phyloP scores from a whole-genome alignment of 768 basidiomycete genomes.

The Galerina marginata region DNA sequence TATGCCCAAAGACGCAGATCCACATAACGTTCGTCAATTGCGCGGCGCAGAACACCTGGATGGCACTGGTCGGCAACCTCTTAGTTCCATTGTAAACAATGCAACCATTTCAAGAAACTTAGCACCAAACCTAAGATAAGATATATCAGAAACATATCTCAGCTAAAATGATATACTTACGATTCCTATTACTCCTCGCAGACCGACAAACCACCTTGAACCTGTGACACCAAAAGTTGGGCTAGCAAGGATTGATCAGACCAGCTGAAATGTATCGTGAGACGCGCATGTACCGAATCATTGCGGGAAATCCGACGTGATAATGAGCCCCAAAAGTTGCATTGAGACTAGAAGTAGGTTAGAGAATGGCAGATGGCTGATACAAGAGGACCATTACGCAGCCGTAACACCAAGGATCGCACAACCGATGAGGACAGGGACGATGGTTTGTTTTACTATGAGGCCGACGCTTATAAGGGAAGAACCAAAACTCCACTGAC shows the following conservation, averaged over 20 bases:
- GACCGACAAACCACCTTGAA: constrained; percentile 17
- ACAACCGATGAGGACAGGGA: constrained; percentile 16
- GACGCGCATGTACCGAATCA: constrained; percentile 17
- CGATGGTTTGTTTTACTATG: constrained; percentile 16
- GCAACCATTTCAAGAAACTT: neutral
- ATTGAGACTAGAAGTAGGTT: constrained; percentile 9
- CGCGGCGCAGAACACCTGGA: constrained; percentile 18
- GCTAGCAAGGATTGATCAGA: neutral
- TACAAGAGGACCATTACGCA: constrained; percentile 2
- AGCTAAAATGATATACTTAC: neutral
- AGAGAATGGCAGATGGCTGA: neutral
- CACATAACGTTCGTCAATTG: constrained; percentile 19
- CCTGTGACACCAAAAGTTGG: constrained; percentile 19
- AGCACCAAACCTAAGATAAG: constrained; percentile 17
- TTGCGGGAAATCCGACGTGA: constrained; percentile 20
- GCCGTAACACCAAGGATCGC: constrained; percentile 13
- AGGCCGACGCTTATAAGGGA: constrained; percentile 20
- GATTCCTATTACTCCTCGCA: constrained; percentile 18
- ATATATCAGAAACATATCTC: neutral
- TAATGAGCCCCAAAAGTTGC: constrained; percentile 21
- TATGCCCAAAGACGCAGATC: constrained; percentile 13
- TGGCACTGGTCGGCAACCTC: neutral
- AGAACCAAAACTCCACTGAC: constrained; percentile 21
- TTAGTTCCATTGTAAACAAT: too few relatives aligned
- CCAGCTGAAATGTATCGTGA: neutral